Evolutionary conservation across 345 rosid genomes (phyloP).

Genomic region (Camelina sativa): DNA sequence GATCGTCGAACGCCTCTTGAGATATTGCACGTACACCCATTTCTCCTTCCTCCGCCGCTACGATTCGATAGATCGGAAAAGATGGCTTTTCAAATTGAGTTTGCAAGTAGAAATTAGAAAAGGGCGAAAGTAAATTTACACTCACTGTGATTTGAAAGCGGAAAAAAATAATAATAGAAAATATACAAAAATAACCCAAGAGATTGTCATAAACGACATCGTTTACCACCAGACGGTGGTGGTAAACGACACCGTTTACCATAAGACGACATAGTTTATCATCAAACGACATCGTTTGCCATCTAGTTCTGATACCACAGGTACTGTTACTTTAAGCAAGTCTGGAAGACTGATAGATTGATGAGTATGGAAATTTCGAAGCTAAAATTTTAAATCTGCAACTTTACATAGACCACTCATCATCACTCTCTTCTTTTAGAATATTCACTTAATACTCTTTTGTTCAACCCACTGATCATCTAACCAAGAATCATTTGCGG

Average conservation of each 20-base stretch:
- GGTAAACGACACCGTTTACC: not conserved
- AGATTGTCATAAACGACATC: not conserved
- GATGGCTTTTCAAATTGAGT: not conserved
- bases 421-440: not conserved
- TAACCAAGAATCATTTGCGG: not conserved
- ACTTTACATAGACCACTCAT: not conserved
- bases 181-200: not conserved
- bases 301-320: not conserved
- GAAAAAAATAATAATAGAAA: not conserved
- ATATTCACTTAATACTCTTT: not conserved
- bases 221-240: not conserved
- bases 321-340: not conserved
- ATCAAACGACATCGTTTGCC: not conserved
- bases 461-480: constrained; percentile 2
- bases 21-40: constrained; percentile 67
- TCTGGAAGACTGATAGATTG: too few relatives aligned
- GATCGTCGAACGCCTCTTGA: constrained; percentile 86
- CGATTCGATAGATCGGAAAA: constrained; percentile 16
- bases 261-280: too few relatives aligned
- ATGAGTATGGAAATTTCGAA: too few relatives aligned
- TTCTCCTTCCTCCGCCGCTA: constrained; percentile 56
- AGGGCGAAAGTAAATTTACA: not conserved
- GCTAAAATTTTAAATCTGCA: not conserved
- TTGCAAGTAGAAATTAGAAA: constrained; percentile 22
- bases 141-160: constrained; percentile 9